Percentiles rank a stretch among this genome's conserved stretches.
These are phyloP conservation scores for Aspergillus nomiae DNA, from an alignment of 2,329 filamentous ascomycete species.

Conservation along the genomic window DNA sequence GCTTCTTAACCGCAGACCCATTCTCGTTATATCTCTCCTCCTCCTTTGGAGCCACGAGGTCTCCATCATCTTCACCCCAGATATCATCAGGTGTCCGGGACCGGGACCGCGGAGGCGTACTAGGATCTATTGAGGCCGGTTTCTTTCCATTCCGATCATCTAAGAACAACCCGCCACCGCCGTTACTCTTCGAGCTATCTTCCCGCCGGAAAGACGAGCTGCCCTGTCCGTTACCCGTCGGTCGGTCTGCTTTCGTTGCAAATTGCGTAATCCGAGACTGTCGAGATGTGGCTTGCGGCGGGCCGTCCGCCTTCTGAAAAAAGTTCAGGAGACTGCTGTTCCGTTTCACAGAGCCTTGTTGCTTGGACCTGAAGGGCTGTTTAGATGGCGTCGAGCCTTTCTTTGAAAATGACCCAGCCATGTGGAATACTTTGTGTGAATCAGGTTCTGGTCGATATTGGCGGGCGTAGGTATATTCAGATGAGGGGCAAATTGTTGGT, in stretches of 20 bases:
- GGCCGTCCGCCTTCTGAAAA: constrained; percentile 68
- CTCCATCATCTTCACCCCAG: constrained; percentile 33
- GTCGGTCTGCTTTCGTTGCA: constrained; percentile 30
- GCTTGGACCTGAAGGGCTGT: constrained; percentile 13
- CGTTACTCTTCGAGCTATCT: constrained; percentile 14
- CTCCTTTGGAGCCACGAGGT: constrained; percentile 12
- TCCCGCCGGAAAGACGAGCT: constrained; percentile 17
- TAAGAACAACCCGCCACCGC: constrained; percentile 36
- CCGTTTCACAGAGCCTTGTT: constrained; percentile 26
- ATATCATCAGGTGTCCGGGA: constrained; percentile 37
- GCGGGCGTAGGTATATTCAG: background rate
- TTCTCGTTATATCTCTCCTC: constrained; percentile 37
- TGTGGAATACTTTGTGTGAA: constrained; percentile 10
- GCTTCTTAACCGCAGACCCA: constrained; percentile 33
- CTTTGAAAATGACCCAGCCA: constrained; percentile 27
- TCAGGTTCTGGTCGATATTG: background rate
- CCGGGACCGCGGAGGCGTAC: constrained; percentile 15
- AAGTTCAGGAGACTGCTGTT: constrained; percentile 73
- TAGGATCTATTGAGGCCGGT: background rate
- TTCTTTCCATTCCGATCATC: constrained; percentile 32
- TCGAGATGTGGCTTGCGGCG: constrained; percentile 48
- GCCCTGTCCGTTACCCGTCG: constrained; percentile 26
- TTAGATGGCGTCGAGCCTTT: constrained; percentile 30
- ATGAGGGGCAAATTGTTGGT: background rate
- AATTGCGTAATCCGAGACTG: constrained; percentile 59